Conservation (phyloP, 257 asterid genomes). For the Cynanchum wilfordii region DNA sequence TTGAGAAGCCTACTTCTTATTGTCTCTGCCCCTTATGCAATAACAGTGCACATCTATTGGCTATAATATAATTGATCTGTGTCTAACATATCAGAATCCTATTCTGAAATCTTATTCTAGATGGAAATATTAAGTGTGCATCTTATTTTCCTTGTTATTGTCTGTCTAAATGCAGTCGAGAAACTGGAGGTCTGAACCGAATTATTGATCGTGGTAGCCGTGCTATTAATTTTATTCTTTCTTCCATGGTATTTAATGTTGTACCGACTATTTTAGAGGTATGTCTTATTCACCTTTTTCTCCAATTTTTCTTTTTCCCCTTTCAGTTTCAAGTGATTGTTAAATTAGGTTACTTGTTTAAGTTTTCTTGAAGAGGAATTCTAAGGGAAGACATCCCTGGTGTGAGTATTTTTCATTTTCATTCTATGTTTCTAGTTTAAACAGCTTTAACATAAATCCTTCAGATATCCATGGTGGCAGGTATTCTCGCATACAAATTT, state of each 20-base stretch:
- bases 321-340: not conserved
- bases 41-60: not conserved
- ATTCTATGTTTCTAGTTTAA: constrained; percentile 18
- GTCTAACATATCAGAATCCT: not conserved
- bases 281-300: constrained; percentile 4
- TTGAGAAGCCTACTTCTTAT: not conserved
- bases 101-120: not conserved
- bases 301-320: not conserved
- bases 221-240: constrained; percentile 91
- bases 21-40: not conserved
- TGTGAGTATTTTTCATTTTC: constrained; percentile 10
- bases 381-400: not conserved
- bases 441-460: constrained; percentile 36
- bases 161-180: constrained; percentile 59
- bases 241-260: constrained; percentile 92
- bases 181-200: constrained; percentile 94
- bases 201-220: constrained; percentile 98
- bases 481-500: constrained; percentile 92
- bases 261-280: constrained; percentile 94
- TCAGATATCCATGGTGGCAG: constrained; percentile 96
- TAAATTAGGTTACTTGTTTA: not conserved
- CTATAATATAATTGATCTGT: not conserved
- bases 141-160: constrained; percentile 9
- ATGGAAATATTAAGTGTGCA: not conserved
- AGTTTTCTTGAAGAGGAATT: not conserved